These are phyloP conservation scores for Cladosporium halotolerans DNA, from an alignment of 2,329 filamentous ascomycete species.

Conservation along the genomic window DNA sequence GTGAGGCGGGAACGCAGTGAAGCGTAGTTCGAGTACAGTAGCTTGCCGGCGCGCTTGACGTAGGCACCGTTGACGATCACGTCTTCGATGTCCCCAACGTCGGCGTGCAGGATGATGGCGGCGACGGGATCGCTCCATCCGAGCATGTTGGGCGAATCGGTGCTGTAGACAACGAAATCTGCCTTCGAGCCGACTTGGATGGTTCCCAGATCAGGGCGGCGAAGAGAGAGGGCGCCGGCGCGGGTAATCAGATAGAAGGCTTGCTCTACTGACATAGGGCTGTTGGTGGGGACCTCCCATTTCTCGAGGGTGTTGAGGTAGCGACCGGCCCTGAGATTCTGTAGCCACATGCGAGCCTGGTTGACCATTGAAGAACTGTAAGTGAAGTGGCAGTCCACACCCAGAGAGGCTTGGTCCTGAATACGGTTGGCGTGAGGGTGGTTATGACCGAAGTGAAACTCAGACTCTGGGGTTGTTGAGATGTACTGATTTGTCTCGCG, in stretches of 20 bases:
- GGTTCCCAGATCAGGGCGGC: constrained; percentile 47
- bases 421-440: constrained; percentile 40
- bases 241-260: constrained; percentile 52
- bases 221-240: constrained; percentile 46
- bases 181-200: constrained; percentile 47
- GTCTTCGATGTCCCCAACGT: constrained; percentile 46
- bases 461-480: constrained; percentile 54
- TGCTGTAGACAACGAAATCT: constrained; percentile 50
- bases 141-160: constrained; percentile 43
- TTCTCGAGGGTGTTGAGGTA: constrained; percentile 35
- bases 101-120: constrained; percentile 51
- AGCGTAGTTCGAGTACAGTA: constrained; percentile 12
- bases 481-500: constrained; percentile 48
- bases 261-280: constrained; percentile 49
- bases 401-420: constrained; percentile 42
- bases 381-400: constrained; percentile 19
- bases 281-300: constrained; percentile 42
- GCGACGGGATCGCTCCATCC: constrained; percentile 53
- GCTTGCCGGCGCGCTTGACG: constrained; percentile 39
- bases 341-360: constrained; percentile 52
- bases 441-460: constrained; percentile 53
- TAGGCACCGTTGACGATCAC: constrained; percentile 48
- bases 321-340: constrained; percentile 37
- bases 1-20: constrained; percentile 1
- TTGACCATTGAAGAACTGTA: constrained; percentile 31